Evolutionary conservation across 768 basidiomycete species (phyloP).

Genomic region (Trametes cinnabarina): DNA sequence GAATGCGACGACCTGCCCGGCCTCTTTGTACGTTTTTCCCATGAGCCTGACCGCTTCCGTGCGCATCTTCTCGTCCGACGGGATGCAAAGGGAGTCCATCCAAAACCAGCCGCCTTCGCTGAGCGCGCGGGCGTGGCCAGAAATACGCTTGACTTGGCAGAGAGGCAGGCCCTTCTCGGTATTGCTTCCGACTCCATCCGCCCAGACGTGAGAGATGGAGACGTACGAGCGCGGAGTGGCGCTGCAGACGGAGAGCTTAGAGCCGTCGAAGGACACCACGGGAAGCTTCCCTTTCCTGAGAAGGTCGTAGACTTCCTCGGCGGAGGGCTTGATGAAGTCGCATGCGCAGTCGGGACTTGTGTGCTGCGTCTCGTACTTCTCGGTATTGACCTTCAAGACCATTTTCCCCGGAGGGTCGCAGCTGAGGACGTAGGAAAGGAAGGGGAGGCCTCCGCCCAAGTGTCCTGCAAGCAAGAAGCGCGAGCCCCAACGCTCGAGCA

Average conservation of each 20-base stretch:
- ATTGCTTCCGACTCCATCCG: slow-evolving; percentile 1
- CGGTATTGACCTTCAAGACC: background rate
- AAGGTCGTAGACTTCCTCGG: background rate
- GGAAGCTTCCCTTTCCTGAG: background rate
- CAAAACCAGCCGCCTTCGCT: background rate
- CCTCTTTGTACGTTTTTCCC: background rate
- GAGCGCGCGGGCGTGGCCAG: background rate
- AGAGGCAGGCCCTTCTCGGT: slow-evolving; percentile 2
- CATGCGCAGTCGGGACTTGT: background rate
- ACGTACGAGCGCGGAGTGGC: background rate
- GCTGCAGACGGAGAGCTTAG: background rate
- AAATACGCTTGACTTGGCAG: background rate
- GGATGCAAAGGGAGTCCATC: background rate
- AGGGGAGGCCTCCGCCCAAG: background rate
- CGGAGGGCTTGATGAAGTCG: background rate
- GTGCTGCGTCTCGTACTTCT: background rate
- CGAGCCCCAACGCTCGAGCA: background rate
- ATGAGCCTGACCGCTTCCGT: background rate
- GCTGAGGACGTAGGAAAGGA: background rate
- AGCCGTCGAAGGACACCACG: background rate
- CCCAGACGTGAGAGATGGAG: slow-evolving; percentile 1
- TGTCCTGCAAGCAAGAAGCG: background rate
- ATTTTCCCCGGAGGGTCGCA: background rate
- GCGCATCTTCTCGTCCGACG: background rate
- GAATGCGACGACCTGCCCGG: background rate